Percentiles rank a stretch among this genome's conserved stretches.
Evolutionary conservation across 176 grass and related monocot genomes (phyloP).

Genomic region (Tillandsia leiboldiana): DNA sequence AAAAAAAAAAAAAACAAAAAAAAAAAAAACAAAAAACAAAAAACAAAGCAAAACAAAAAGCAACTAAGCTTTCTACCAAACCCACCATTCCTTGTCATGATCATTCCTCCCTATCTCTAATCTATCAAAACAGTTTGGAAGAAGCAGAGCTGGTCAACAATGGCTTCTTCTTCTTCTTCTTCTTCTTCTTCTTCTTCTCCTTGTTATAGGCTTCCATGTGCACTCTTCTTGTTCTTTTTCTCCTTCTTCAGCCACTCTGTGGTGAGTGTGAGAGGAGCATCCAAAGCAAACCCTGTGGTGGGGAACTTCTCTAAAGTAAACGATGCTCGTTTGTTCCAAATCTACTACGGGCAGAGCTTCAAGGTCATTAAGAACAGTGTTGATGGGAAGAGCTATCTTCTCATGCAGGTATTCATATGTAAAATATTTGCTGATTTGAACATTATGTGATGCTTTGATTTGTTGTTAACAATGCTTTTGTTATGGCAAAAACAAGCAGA

Average conservation of each 20-base stretch:
- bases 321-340: constrained; percentile 56
- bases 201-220: background rate
- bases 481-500: constrained; percentile 22
- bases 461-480: background rate
- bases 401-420: constrained; percentile 42
- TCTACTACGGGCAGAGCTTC: constrained; percentile 88
- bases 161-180: too few species aligned
- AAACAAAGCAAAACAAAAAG: too few species aligned
- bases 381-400: constrained; percentile 89
- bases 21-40: too few species aligned
- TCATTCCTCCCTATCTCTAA: too few species aligned
- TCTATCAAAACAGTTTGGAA: too few species aligned
- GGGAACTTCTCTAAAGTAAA: constrained; percentile 56
- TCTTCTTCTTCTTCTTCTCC: background rate
- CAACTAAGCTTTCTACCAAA: too few species aligned
- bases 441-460: background rate
- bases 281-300: constrained; percentile 17
- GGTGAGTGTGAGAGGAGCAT: constrained; percentile 9
- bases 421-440: background rate
- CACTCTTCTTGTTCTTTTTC: constrained; percentile 5
- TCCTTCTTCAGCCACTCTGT: background rate
- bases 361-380: constrained; percentile 85
- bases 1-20: too few species aligned
- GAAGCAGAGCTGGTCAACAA: too few species aligned
- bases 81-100: too few species aligned